These are phyloP conservation scores for Nothophoma quercina DNA, from an alignment of 2,329 filamentous ascomycete genomes.

Conservation along the genomic window DNA sequence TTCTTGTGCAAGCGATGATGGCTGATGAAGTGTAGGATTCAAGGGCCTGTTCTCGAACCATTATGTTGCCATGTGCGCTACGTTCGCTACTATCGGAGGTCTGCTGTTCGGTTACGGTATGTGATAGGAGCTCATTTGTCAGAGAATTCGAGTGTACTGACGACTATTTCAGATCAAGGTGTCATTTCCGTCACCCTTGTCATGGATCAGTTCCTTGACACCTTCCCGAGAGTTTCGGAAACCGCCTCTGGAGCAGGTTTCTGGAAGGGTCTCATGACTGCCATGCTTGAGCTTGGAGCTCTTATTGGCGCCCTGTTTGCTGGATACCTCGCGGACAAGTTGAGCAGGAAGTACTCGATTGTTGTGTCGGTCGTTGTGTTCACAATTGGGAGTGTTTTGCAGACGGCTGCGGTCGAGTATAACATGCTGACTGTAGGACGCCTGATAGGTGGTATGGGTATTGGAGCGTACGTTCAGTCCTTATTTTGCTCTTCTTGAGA, in stretches of 20 bases:
- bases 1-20: neutral
- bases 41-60: slow-evolving; percentile 57
- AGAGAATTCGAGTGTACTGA: too few relatives aligned
- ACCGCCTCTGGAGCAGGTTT: slow-evolving; percentile 54
- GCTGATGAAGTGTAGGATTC: slow-evolving; percentile 47
- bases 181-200: slow-evolving; percentile 58
- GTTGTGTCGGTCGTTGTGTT: slow-evolving; percentile 61
- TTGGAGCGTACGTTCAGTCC: slow-evolving; percentile 56
- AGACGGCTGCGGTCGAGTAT: slow-evolving; percentile 60
- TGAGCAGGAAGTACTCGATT: slow-evolving; percentile 62
- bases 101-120: slow-evolving; percentile 61
- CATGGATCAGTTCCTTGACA: slow-evolving; percentile 60
- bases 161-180: too few relatives aligned
- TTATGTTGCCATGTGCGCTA: slow-evolving; percentile 61
- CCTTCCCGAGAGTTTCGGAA: slow-evolving; percentile 55
- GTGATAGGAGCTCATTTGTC: too few relatives aligned
- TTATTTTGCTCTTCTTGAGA: too few relatives aligned
- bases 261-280: slow-evolving; percentile 58
- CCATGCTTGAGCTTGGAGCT: slow-evolving; percentile 64
- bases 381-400: slow-evolving; percentile 59
- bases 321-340: slow-evolving; percentile 60
- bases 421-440: slow-evolving; percentile 60
- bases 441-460: slow-evolving; percentile 60
- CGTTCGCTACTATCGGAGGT: slow-evolving; percentile 60
- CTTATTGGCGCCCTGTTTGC: slow-evolving; percentile 50